These are phyloP conservation scores for Panus rudis DNA, from an alignment of 768 basidiomycete genomes.

Conservation along the genomic window DNA sequence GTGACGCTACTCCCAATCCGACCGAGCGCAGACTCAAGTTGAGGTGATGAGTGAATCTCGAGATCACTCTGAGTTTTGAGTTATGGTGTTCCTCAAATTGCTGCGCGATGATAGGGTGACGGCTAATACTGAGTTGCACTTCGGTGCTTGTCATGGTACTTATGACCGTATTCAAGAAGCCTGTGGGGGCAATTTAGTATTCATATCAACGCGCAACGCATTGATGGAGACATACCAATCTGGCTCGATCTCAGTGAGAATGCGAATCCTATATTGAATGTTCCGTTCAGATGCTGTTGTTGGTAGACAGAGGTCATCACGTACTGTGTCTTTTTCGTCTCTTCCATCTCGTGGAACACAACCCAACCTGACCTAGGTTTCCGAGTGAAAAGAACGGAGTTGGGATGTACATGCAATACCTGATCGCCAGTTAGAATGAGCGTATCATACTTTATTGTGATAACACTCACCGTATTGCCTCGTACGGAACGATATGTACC, in stretches of 20 bases:
- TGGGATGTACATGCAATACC: slow-evolving; percentile 88
- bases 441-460: not conserved
- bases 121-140: too few relatives aligned
- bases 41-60: too few relatives aligned
- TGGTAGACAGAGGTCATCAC: slow-evolving; percentile 20
- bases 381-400: slow-evolving; percentile 88
- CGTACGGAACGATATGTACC: slow-evolving; percentile 88
- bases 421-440: slow-evolving; percentile 23
- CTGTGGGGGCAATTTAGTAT: slow-evolving; percentile 16
- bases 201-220: slow-evolving; percentile 1
- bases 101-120: too few relatives aligned
- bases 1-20: too few relatives aligned
- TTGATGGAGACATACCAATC: slow-evolving; percentile 59
- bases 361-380: slow-evolving; percentile 92
- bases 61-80: too few relatives aligned
- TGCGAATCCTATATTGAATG: slow-evolving; percentile 58
- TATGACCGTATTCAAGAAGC: slow-evolving; percentile 46
- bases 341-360: slow-evolving; percentile 91
- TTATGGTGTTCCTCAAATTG: too few relatives aligned
- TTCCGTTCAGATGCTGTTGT: slow-evolving; percentile 11
- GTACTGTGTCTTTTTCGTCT: slow-evolving; percentile 91
- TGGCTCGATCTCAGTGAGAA: slow-evolving; percentile 90
- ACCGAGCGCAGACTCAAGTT: too few relatives aligned
- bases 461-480: slow-evolving; percentile 64
- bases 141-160: slow-evolving; percentile 33